Percentiles rank a stretch among this genome's conserved stretches.
Evolutionary conservation across 805 yeast species (phyloP).

Genomic region (Candida ficus): DNA sequence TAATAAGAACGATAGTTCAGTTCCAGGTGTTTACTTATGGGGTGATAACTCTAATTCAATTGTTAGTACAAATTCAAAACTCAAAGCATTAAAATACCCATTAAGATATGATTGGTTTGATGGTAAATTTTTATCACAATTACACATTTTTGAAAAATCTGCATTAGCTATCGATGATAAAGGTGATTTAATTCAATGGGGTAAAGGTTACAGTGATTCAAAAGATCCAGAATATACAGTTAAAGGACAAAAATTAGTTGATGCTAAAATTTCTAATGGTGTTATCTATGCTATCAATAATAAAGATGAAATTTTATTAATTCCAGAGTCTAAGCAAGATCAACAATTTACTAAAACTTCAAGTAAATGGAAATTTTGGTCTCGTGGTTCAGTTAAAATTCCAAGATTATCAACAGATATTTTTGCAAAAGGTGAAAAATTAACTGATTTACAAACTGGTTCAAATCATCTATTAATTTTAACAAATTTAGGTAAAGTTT

Average conservation of each 20-base stretch:
- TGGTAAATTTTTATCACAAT: constrained; percentile 48
- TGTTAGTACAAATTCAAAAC: constrained; percentile 24
- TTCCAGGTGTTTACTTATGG: constrained; percentile 61
- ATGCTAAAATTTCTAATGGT: constrained; percentile 49
- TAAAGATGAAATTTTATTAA: constrained; percentile 29
- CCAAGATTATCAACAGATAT: constrained; percentile 3
- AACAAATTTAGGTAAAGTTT: constrained; percentile 55
- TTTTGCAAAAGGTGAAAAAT: constrained; percentile 40
- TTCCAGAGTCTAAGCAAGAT: constrained; percentile 25
- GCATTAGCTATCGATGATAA: constrained; percentile 53
- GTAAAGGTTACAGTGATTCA: constrained; percentile 32
- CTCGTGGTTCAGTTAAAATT: not conserved
- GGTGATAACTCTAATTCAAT: constrained; percentile 46
- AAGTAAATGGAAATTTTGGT: constrained; percentile 8
- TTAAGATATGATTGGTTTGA: constrained; percentile 61
- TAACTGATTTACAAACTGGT: constrained; percentile 54
- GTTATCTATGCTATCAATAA: constrained; percentile 42
- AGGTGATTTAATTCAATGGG: constrained; percentile 78
- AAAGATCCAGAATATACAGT: constrained; percentile 32
- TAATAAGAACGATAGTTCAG: constrained; percentile 31
- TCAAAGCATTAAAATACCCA: constrained; percentile 44
- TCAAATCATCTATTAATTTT: constrained; percentile 61
- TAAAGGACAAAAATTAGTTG: constrained; percentile 39
- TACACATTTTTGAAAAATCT: constrained; percentile 42
- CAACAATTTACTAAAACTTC: constrained; percentile 6